Evolutionary conservation across 1,284 basidiomycete species (phyloP).

Genomic region (Schizopora paradoxa): DNA sequence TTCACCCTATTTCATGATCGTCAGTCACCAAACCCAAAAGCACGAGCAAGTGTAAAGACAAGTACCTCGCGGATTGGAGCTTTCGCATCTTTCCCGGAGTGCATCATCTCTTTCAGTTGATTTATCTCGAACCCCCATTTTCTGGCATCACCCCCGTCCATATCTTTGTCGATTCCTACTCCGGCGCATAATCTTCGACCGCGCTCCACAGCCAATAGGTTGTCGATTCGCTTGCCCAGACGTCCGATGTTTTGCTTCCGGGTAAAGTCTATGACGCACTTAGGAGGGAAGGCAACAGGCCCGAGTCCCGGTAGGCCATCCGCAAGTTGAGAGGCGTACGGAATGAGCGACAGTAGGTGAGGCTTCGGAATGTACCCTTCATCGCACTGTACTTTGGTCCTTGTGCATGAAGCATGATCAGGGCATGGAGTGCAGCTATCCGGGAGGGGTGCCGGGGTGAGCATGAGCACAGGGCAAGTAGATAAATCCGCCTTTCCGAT

Average conservation of each 20-base stretch:
- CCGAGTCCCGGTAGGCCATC: slow-evolving; percentile 79
- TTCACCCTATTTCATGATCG: slow-evolving; percentile 26
- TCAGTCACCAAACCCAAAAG: slow-evolving; percentile 13
- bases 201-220: slow-evolving; percentile 59
- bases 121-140: slow-evolving; percentile 68
- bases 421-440: slow-evolving; percentile 83
- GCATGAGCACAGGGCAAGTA: slow-evolving; percentile 46
- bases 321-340: slow-evolving; percentile 35
- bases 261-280: slow-evolving; percentile 79
- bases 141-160: slow-evolving; percentile 62
- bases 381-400: slow-evolving; percentile 62
- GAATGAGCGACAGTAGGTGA: slow-evolving; percentile 53
- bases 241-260: slow-evolving; percentile 74
- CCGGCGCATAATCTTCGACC: slow-evolving; percentile 70
- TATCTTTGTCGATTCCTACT: slow-evolving; percentile 29
- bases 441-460: slow-evolving; percentile 58
- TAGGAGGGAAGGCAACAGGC: slow-evolving; percentile 73
- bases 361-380: slow-evolving; percentile 69
- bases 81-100: slow-evolving; percentile 38
- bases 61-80: slow-evolving; percentile 9
- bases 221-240: slow-evolving; percentile 72
- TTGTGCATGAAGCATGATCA: slow-evolving; percentile 70
- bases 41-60: not conserved
- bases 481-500: slow-evolving; percentile 33
- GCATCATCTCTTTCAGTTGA: slow-evolving; percentile 49